Percentiles rank a stretch among this genome's conserved stretches.
These are phyloP conservation scores for Straminergon stramineum DNA, from an alignment of 225 moss, liverwort and hornwort species.

Conservation along the genomic window DNA sequence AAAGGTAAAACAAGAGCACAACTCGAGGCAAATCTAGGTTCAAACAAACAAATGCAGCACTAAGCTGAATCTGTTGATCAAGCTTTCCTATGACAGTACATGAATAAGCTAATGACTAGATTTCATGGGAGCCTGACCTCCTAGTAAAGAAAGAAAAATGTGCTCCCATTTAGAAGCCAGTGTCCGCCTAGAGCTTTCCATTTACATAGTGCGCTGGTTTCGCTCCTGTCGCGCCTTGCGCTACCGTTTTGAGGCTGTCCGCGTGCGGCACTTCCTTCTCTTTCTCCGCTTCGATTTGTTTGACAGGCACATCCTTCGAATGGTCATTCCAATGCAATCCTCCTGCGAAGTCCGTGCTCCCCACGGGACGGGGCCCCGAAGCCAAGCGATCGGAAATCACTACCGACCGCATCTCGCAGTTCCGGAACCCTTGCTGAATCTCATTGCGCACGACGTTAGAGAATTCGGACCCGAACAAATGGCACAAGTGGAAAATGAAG, in stretches of 20 bases:
- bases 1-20: background rate
- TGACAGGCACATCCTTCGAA: background rate
- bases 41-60: background rate
- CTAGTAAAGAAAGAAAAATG: background rate
- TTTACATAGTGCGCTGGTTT: background rate
- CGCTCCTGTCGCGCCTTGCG: background rate
- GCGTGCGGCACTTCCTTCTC: slow-evolving; percentile 16
- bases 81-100: background rate
- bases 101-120: background rate
- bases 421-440: slow-evolving; percentile 46
- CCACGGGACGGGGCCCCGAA: background rate
- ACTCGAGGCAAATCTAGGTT: background rate
- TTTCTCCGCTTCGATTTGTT: background rate
- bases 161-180: background rate
- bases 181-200: background rate
- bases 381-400: slow-evolving; percentile 52
- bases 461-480: slow-evolving; percentile 53
- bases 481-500: slow-evolving; percentile 64
- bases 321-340: slow-evolving; percentile 15
- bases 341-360: slow-evolving; percentile 25
- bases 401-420: slow-evolving; percentile 78
- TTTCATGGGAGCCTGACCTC: background rate
- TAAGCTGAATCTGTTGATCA: background rate
- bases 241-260: slow-evolving; percentile 1
- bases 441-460: slow-evolving; percentile 45